Evolutionary conservation across 1,284 basidiomycete species (phyloP), one percentile per base, ranked within the genome.

Genomic region (Heterobasidion occidentale): DNA sequence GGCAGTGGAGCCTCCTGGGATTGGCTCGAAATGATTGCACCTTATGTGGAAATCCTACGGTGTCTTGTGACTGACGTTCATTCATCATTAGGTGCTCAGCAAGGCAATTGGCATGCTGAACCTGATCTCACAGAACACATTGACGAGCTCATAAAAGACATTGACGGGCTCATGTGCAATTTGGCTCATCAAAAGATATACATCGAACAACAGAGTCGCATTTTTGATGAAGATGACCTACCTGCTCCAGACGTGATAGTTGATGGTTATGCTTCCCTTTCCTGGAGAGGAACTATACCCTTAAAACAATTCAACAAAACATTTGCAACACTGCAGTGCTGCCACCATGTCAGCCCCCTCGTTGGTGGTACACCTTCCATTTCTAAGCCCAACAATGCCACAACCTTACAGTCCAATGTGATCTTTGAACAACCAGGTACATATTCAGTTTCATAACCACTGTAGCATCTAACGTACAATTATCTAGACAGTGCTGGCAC

Each of bases 1-100:
- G 73, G 75, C 0, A 27, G 27, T 1, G 35, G 11, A 9, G 11
- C 12, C 35, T 53, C 52, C 5, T 42, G 52, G 52, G 52, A 42
- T 15, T 42, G 52, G 36, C 38, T 45, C 14, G 52, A 14, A 5
- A 44, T 45, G 36, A 20, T 53, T 4, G 14, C 42, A 8, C 52
- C 36, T 7, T 44, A 15, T 7, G 19, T 51, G 3, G 50, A 51
- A 9, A 34, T 51, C 50, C 35, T 51, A 11, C 50, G 50, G 2
- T 34, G 34, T 7, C 35, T 51, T 15, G 50, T 34, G 14, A 33
- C 33, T 7, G 14, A 11, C 14, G 19, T 51, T 14, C 14, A 51
- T 36, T 7, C 3, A 3, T 14, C 11, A 3, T 3, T 51, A 4
- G 50, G 50, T 14, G 11, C 50, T 11, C 7, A 7, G 6, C 50